Conservation (phyloP, 768 basidiomycete species). For the Podaxis carcinomalis region DNA sequence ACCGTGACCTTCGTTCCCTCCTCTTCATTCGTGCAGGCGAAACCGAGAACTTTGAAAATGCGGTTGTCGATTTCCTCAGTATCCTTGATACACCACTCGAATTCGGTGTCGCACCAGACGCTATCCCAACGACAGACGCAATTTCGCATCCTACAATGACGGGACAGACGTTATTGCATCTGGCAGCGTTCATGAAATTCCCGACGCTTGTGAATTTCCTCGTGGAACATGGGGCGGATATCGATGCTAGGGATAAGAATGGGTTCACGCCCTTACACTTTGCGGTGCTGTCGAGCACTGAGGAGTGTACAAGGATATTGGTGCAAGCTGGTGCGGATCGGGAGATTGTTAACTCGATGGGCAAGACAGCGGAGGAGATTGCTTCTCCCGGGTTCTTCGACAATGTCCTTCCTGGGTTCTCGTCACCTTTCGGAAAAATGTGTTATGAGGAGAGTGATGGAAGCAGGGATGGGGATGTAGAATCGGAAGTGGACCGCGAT, state of each 20-base stretch:
- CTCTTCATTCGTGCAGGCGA: conserved; percentile 53
- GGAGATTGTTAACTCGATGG: conserved; percentile 69
- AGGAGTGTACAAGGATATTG: conserved; percentile 60
- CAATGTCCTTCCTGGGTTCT: conserved; percentile 23
- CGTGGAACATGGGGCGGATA: conserved; percentile 64
- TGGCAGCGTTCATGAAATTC: conserved; percentile 79
- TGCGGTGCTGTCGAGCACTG: conserved; percentile 63
- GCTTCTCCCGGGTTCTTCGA: conserved; percentile 41
- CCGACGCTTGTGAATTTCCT: conserved; percentile 67
- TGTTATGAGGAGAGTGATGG: conserved; percentile 19
- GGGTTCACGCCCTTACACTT: conserved; percentile 91
- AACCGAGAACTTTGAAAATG: conserved; percentile 63
- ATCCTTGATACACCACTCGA: conserved; percentile 67
- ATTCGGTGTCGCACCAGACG: conserved; percentile 29
- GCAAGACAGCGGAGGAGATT: conserved; percentile 66
- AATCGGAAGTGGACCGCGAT: conserved; percentile 61
- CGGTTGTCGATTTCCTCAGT: conserved; percentile 77
- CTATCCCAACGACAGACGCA: conserved; percentile 44
- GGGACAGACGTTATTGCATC: conserved; percentile 87
- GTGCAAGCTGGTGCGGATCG: conserved; percentile 78
- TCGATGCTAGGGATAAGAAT: conserved; percentile 84
- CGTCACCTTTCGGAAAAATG: conserved; percentile 16
- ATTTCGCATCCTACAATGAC: conserved; percentile 67
- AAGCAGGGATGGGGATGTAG: conserved; percentile 33
- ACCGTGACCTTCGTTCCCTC: conserved; percentile 52